phyloP scores from a whole-genome alignment of 129 eudicot genomes.

The Rutidosis leptorrhynchoides region DNA sequence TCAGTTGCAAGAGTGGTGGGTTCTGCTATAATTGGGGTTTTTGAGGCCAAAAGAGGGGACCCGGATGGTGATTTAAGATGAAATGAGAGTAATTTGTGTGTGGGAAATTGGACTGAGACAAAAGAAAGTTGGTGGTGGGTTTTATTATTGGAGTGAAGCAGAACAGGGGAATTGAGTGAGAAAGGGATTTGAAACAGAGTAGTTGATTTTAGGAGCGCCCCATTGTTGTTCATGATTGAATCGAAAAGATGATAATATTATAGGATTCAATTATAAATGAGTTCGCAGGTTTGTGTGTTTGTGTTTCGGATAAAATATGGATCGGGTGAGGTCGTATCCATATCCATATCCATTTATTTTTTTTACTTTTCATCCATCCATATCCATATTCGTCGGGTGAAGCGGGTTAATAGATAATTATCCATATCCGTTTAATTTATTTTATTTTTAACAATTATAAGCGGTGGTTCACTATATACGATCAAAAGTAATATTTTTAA shows the following conservation, averaged over 20 bases:
- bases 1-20: conserved; percentile 26
- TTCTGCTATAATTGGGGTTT: conserved; percentile 24
- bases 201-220: conserved; percentile 28
- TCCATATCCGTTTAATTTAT: too few species aligned
- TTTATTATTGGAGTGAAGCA: conserved; percentile 29
- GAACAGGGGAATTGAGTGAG: not conserved
- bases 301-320: conserved; percentile 19
- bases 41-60: conserved; percentile 43
- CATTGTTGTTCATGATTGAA: conserved; percentile 30
- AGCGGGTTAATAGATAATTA: too few species aligned
- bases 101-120: conserved; percentile 27
- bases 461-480: too few species aligned
- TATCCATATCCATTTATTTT: too few species aligned
- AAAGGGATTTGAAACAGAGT: conserved; percentile 32
- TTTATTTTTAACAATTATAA: too few species aligned
- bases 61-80: conserved; percentile 31
- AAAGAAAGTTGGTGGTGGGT: conserved; percentile 24
- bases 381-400: too few species aligned
- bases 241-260: not conserved
- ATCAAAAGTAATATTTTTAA: too few species aligned
- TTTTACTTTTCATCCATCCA: too few species aligned
- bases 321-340: too few species aligned
- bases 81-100: conserved; percentile 22
- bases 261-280: not conserved
- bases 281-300: not conserved